Evolutionary conservation across 1,284 basidiomycete species (phyloP), one percentile per base, ranked within the genome.

Genomic region (Sanghuangporus baumii): DNA sequence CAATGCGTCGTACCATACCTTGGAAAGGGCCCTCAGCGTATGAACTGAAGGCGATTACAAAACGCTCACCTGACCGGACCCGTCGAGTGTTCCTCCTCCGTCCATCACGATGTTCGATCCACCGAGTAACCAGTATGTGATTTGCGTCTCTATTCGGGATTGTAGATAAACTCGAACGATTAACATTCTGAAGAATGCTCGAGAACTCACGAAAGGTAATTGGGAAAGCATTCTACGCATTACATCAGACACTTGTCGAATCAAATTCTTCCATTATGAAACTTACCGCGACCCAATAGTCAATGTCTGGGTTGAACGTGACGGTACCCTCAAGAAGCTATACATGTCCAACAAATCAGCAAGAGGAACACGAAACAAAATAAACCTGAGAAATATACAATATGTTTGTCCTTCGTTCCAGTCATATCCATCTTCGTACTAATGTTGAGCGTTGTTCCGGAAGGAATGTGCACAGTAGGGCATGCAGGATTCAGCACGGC

Each of bases 81-180:
- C 84, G 68, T 86, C 83, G 11, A 86, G 72, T 1, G 81, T 83
- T 26, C 84, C 84, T 60, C 84, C 84, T 4, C 84, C 85, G 63
- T 81, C 79, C 34, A 88, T 68, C 6, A 76, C 67, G 54, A 88
- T 76, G 62, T 87, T 83, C 43, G 76, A 73, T 1, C 87, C 86
- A 41, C 82, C 82, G 6, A 88, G 74, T 18, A 86, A 73, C 85
- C 85, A 87, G 69, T 83, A 85, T 0, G 85, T 83, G 11, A 81
- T 76, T 66, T 82, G 81, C 3, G 78, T 80, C 69, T 87, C 64
- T 65, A 57, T 16, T 12, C 18, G 43, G 7, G 3, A 3, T 9
- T 36, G 37, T 9, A 16, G 50, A 16, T 16, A 14, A 7, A 38
- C 5, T 36, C 36, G 8, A 38, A 36, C 6, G 7, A 8, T 6